Percentiles rank a stretch among this genome's conserved stretches.
Conservation (phyloP, 345 rosid genomes). For the Mallotus nudiflorus region DNA sequence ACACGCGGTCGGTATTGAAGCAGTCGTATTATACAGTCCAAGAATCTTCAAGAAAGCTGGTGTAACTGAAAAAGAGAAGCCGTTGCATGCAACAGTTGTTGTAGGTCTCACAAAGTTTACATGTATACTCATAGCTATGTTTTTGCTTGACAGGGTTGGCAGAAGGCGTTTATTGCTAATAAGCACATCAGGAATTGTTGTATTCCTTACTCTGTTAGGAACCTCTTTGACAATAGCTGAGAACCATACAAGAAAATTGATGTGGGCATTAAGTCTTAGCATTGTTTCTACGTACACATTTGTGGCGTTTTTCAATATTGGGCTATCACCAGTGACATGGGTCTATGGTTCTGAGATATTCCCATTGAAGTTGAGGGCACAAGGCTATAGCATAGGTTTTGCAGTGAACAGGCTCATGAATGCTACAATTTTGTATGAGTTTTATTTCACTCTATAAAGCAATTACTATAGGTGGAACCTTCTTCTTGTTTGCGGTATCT, state of each 20-base stretch:
- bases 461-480: slow-evolving; percentile 83
- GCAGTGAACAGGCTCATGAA: slow-evolving; percentile 88
- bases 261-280: slow-evolving; percentile 62
- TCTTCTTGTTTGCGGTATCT: slow-evolving; percentile 71
- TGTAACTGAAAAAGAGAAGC: slow-evolving; percentile 44
- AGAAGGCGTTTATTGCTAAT: slow-evolving; percentile 56
- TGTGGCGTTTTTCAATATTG: slow-evolving; percentile 65
- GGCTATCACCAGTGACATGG: slow-evolving; percentile 85
- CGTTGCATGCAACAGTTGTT: slow-evolving; percentile 68
- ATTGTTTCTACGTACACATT: slow-evolving; percentile 52
- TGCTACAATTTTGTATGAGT: slow-evolving; percentile 73
- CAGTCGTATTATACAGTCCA: slow-evolving; percentile 67
- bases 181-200: slow-evolving; percentile 57
- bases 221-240: slow-evolving; percentile 55
- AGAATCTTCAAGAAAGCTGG: slow-evolving; percentile 72
- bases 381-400: slow-evolving; percentile 74
- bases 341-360: slow-evolving; percentile 86
- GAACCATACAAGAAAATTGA: slow-evolving; percentile 19
- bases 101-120: slow-evolving; percentile 67
- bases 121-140: slow-evolving; percentile 50
- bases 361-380: slow-evolving; percentile 79
- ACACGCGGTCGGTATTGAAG: slow-evolving; percentile 79
- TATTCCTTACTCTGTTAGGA: slow-evolving; percentile 48
- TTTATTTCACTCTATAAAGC: slow-evolving; percentile 67
- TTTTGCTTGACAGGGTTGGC: slow-evolving; percentile 67